Conservation (phyloP, 129 eudicot genomes). For the Gnaphalium uliginosum region DNA sequence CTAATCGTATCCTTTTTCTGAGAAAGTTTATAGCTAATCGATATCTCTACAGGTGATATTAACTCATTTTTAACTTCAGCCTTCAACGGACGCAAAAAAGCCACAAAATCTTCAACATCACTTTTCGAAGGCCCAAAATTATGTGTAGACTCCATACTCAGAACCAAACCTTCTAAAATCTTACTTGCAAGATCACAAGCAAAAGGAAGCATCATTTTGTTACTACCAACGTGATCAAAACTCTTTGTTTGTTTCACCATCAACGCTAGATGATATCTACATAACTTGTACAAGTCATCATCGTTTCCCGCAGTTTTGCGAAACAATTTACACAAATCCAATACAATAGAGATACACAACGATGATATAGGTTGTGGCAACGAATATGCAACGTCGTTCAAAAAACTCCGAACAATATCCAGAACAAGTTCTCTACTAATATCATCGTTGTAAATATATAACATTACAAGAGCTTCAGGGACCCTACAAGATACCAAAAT, state of each 20-base stretch:
- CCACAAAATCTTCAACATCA: constrained; percentile 58
- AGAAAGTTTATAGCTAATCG: not conserved
- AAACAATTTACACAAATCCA: constrained; percentile 79
- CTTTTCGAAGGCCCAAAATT: constrained; percentile 29
- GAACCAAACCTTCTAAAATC: constrained; percentile 30
- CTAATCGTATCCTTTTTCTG: not conserved
- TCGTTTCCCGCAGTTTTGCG: constrained; percentile 27
- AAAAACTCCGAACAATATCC: constrained; percentile 47
- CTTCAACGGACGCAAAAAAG: constrained; percentile 53
- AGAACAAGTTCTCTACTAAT: constrained; percentile 46
- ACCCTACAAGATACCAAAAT: constrained; percentile 59
- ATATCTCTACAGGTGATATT: not conserved
- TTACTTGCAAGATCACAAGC: constrained; percentile 51
- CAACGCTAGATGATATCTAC: constrained; percentile 26
- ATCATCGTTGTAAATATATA: constrained; percentile 42
- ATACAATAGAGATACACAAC: constrained; percentile 48
- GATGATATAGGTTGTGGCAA: constrained; percentile 34
- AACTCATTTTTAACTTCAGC: constrained; percentile 24
- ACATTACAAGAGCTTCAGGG: constrained; percentile 61
- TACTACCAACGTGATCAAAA: not conserved
- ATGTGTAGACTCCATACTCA: constrained; percentile 22
- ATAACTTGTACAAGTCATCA: constrained; percentile 41
- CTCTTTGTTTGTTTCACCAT: constrained; percentile 44
- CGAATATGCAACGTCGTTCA: constrained; percentile 21
- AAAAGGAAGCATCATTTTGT: constrained; percentile 22